A percentile compares a stretch with the other conserved stretches of the same genome.
Evolutionary conservation across 1,284 basidiomycete genomes (phyloP).

Genomic region (Leccinum pachyderme): DNA sequence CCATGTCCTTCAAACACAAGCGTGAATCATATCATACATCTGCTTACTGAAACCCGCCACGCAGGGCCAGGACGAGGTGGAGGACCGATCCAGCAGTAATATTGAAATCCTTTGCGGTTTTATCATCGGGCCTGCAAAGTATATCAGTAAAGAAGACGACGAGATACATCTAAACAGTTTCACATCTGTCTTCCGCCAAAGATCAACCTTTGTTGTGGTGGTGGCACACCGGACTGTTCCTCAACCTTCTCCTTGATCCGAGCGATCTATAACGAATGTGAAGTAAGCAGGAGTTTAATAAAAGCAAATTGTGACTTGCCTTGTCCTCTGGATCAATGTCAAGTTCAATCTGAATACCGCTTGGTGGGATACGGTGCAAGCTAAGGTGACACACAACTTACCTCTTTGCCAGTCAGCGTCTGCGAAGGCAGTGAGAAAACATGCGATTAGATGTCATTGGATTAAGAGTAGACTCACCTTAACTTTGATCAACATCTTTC

Average conservation of each 20-base stretch:
- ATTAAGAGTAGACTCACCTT: conserved; percentile 13
- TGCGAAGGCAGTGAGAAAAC: conserved; percentile 32
- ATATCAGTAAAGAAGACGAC: conserved; percentile 3
- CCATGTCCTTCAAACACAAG: conserved; percentile 15
- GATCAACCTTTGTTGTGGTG: conserved; percentile 94
- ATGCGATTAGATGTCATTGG: background rate
- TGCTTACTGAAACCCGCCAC: conserved; percentile 58
- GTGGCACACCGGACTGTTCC: conserved; percentile 98
- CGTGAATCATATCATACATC: conserved; percentile 3
- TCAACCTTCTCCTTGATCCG: conserved; percentile 99
- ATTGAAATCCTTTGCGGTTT: conserved; percentile 81
- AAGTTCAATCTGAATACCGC: conserved; percentile 76
- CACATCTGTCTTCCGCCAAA: conserved; percentile 95
- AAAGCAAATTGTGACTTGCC: conserved; percentile 42
- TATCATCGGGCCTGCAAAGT: conserved; percentile 75
- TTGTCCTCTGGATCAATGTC: conserved; percentile 93
- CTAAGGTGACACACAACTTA: conserved; percentile 34
- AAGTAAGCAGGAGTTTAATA: background rate
- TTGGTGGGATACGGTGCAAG: conserved; percentile 6
- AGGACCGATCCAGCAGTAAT: conserved; percentile 82
- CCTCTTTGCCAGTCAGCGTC: conserved; percentile 94
- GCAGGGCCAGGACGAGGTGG: conserved; percentile 90
- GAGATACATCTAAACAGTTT: conserved; percentile 35
- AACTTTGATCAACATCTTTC: conserved; percentile 29
- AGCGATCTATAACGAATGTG: conserved; percentile 61